Base-by-base conservation (phyloP, 2,329 filamentous ascomycete species). In the Calycina herbarum region DNA sequence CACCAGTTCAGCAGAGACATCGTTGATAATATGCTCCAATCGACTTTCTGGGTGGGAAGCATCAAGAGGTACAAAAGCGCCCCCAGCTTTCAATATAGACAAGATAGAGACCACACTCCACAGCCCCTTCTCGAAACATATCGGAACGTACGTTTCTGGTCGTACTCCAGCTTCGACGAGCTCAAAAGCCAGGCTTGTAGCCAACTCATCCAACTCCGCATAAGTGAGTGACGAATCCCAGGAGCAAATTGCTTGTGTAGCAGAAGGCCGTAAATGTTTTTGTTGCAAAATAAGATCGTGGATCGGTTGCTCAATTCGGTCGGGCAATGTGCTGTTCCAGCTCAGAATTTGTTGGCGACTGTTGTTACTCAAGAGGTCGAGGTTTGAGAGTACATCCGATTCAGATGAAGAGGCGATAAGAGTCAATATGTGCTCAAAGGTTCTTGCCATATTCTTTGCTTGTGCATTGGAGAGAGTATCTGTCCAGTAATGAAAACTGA, bases 401-500 rank as follows among this genome's bases (percentile, higher is more conserved):
- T 61, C 45, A 6, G 27, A 27, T 6, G 13, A 24, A 42, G 60
- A 57, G 31, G 63, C 62, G 6, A 67, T 65, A 13, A 35, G 31
- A 62, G 59, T 33, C 20, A 67, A 13, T n/a, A 67, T 29, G 6
- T 65, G 60, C 27, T 67, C 61, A 24, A 65, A 67, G 0, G 66
- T 65, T 17, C 56, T 24, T 11, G 66, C 57, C 10, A 67, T 59
- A 58, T 65, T 65, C 13, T 31, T 40, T 38, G 63, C 63, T 27
- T 65, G 60, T 29, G 11, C 13, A 6, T 27, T 8, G 8, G 66
- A 67, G 3, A 65, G 24, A 2, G 27, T 64, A 17, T 61, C 51
- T 2, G 60, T 64, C 66, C 66, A 67, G 69, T 79, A 80, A 63
- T 77, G 74, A 45, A 80, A 69, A 57, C 78, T 64, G 31, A 80